phyloP scores from a whole-genome alignment of 2,329 filamentous ascomycete genomes.

The Didymella sp. region DNA sequence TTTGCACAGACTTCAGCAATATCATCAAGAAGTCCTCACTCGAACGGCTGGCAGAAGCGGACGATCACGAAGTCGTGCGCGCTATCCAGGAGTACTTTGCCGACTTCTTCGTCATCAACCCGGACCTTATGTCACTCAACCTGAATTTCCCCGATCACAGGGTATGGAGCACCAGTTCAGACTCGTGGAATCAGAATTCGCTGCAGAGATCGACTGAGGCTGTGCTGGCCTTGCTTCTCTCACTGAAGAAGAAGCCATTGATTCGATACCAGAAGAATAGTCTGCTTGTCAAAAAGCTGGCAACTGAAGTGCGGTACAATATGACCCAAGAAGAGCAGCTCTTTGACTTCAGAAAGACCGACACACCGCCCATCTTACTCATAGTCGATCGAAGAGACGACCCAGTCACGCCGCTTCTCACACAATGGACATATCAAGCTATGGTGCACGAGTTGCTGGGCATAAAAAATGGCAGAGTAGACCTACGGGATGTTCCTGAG shows the following conservation, averaged over 20 bases:
- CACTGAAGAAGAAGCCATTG: slow-evolving; percentile 94
- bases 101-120: slow-evolving; percentile 93
- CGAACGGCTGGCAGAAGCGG: slow-evolving; percentile 91
- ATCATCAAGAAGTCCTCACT: slow-evolving; percentile 95
- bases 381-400: slow-evolving; percentile 92
- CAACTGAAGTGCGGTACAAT: slow-evolving; percentile 88
- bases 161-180: slow-evolving; percentile 81
- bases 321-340: slow-evolving; percentile 95
- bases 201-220: slow-evolving; percentile 88
- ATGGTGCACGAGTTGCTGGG: slow-evolving; percentile 98
- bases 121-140: slow-evolving; percentile 85
- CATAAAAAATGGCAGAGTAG: slow-evolving; percentile 92
- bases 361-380: slow-evolving; percentile 91
- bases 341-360: slow-evolving; percentile 93
- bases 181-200: slow-evolving; percentile 89
- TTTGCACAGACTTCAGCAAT: slow-evolving; percentile 80
- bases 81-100: slow-evolving; percentile 94
- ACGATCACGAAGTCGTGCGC: slow-evolving; percentile 96
- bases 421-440: slow-evolving; percentile 99
- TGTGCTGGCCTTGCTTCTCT: slow-evolving; percentile 79
- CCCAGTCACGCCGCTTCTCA: slow-evolving; percentile 90
- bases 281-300: slow-evolving; percentile 86
- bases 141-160: slow-evolving; percentile 74
- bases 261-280: slow-evolving; percentile 95
- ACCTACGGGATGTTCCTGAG: slow-evolving; percentile 83